A percentile compares a stretch with the other conserved stretches of the same genome.
These are phyloP conservation scores for Penicillium janthinellum DNA, from an alignment of 2,329 filamentous ascomycete genomes.

Conservation along the genomic window DNA sequence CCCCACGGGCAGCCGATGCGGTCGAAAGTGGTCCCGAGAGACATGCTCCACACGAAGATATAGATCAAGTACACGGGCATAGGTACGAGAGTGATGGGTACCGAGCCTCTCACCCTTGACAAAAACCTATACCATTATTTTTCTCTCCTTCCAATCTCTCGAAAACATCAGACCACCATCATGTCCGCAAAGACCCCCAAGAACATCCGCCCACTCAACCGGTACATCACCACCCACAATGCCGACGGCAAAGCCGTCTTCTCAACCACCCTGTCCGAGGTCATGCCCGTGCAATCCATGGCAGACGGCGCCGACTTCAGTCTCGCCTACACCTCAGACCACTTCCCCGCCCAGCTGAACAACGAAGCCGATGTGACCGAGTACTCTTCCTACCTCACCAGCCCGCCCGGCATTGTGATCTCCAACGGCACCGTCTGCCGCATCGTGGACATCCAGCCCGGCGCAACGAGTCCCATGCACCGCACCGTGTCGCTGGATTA, in stretches of 20 bases:
- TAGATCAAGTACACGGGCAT: conserved; percentile 6
- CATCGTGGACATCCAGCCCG: conserved; percentile 16
- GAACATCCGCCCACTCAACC: conserved; percentile 39
- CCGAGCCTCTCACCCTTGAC: background rate
- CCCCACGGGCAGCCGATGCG: conserved; percentile 20
- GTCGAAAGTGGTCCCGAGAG: conserved; percentile 30
- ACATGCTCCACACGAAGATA: conserved; percentile 11
- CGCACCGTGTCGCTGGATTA: conserved; percentile 17
- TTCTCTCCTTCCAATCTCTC: background rate
- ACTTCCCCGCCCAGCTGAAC: conserved; percentile 51
- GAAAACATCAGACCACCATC: background rate
- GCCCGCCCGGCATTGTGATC: conserved; percentile 52
- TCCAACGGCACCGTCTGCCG: conserved; percentile 17
- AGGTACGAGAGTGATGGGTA: background rate
- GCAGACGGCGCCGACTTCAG: conserved; percentile 51
- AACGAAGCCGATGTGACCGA: conserved; percentile 49
- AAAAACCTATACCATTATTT: background rate
- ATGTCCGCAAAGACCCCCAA: conserved; percentile 15
- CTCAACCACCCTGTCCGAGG: conserved; percentile 29
- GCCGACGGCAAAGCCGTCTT: conserved; percentile 39
- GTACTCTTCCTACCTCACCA: conserved; percentile 48
- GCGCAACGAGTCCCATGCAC: conserved; percentile 12
- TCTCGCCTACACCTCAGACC: conserved; percentile 53
- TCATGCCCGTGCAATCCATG: conserved; percentile 23
- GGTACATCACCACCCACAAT: conserved; percentile 39